Evolutionary conservation across 805 yeast genomes (phyloP), one percentile per base, ranked within the genome.

Genomic region (Candida glaebosa): DNA sequence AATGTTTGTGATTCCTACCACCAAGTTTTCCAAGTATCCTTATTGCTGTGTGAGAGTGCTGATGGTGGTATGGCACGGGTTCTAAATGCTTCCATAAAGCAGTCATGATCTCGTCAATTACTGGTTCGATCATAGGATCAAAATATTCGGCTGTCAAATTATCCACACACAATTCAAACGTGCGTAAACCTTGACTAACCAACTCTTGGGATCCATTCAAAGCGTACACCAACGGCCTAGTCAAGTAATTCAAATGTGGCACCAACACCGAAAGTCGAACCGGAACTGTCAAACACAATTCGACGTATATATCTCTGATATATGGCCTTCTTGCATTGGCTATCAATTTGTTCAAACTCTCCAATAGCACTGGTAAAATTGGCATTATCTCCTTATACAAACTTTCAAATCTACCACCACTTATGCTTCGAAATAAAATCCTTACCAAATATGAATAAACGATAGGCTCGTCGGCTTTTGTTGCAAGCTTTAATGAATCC

Each of bases 71-170:
- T 0, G 99, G 98, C 26, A 90, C 75, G 1, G 99, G 99, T 53
- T 82, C 82, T 50, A 93, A 64, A 52, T 91, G 93, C 47, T 79
- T 82, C 91, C 96, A 93, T 25, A 93, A 69, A 0, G 97, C 96
- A 30, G 84, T 82, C 87, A 90, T 86, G 1, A 95, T 89, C 51
- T 93, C 97, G 45, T 87, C 95, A 40, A 91, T 82, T 2, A 90
- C 97, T 0, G 99, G 98, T 56, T 90, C 97, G 45, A 93, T 82
- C 57, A 93, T 90, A 2, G 99, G 98, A 54, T 93, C 99, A 61
- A 93, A 89, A 60, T 90, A 93, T 49, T 90, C 96, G 0, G 98
- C 95, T 0, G 98, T 95, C 46, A 93, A 64, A 54, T 95, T 93
- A 55, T 93, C 99, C 18, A 93, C 96, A 58, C 99, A 93, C 5